Conservation (phyloP, 805 yeast species). For the Teunomyces tritomae region DNA sequence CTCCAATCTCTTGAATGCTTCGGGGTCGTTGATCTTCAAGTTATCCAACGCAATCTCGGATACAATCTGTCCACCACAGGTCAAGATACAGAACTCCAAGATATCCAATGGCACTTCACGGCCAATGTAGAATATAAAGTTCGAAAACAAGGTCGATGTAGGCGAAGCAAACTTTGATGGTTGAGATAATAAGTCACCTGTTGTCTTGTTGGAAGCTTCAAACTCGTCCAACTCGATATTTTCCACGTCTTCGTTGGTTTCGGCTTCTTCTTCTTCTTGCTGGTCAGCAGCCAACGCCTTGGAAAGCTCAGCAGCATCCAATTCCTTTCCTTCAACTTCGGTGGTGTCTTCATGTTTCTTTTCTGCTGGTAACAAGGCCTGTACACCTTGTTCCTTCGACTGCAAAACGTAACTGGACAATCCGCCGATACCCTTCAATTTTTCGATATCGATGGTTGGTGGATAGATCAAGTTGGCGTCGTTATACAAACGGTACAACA, state of each 20-base stretch:
- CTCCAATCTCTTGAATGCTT: slow-evolving; percentile 49
- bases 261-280: slow-evolving; percentile 40
- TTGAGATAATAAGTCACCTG: slow-evolving; percentile 72
- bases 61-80: slow-evolving; percentile 82
- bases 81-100: slow-evolving; percentile 79
- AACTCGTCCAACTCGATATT: slow-evolving; percentile 62
- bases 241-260: slow-evolving; percentile 31
- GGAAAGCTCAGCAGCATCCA: slow-evolving; percentile 41
- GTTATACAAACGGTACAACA: slow-evolving; percentile 77
- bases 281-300: slow-evolving; percentile 48
- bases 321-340: slow-evolving; percentile 29
- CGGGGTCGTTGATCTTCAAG: slow-evolving; percentile 48
- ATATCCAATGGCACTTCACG: slow-evolving; percentile 95
- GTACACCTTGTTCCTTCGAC: slow-evolving; percentile 34
- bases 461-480: slow-evolving; percentile 89
- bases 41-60: slow-evolving; percentile 89
- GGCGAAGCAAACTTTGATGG: slow-evolving; percentile 55
- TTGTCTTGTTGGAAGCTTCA: slow-evolving; percentile 54
- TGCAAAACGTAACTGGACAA: slow-evolving; percentile 79
- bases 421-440: slow-evolving; percentile 86
- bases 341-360: slow-evolving; percentile 18
- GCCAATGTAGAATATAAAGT: slow-evolving; percentile 81
- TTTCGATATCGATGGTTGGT: slow-evolving; percentile 72
- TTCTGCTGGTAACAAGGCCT: slow-evolving; percentile 37
- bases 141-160: slow-evolving; percentile 63